Base-by-base conservation (phyloP, 148 eudicot genomes). In the Talinum fruticosum region DNA sequence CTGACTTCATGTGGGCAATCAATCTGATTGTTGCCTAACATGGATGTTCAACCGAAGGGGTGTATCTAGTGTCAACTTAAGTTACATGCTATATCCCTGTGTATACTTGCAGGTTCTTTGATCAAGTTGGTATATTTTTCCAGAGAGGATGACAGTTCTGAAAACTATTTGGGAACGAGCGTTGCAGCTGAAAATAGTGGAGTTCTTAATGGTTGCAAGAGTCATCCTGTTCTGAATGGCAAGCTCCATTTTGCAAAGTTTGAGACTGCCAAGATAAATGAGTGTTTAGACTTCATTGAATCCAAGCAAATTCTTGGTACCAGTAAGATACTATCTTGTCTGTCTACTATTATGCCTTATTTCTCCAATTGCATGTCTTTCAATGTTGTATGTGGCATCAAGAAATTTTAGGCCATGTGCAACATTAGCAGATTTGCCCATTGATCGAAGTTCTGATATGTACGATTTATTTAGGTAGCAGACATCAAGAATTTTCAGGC, bases 71-170 rank as follows among this genome's bases (percentile, higher is more conserved):
- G 74, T 72, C 37, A 30, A 61, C 8, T n/a, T 34, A 61, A 35
- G 69, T 45, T 62, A 45, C 35, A 18, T 76, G 38, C 30, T 21
- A 30, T 73, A 57, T 69, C 36, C 36, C 28, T 69, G 65, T 67
- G 62, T 41, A 34, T 30, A 70, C 13, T 73, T 71, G 69, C 86
- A 93, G 99, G 99, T 69, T 75, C 99, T 75, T 89, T 96, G 24
- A 87, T 96, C 74, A 96, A 96, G 86, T 86, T 96, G 84, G 99
- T 91, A 38, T 96, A 96, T 82, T 90, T 88, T 38, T 82, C 89
- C 30, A 84, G 83, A 74, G 80, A 82, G 47, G 84, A 78, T 45
- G 83, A 76, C 44, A 26, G 65, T 74, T 74, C 69, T 45, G 78
- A 57, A 75, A 83, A 81, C 66, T 83, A 74, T 68, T 34, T 65